Evolutionary conservation across 2,329 filamentous ascomycete species (phyloP).

Genomic region (Stylonectria norvegica): DNA sequence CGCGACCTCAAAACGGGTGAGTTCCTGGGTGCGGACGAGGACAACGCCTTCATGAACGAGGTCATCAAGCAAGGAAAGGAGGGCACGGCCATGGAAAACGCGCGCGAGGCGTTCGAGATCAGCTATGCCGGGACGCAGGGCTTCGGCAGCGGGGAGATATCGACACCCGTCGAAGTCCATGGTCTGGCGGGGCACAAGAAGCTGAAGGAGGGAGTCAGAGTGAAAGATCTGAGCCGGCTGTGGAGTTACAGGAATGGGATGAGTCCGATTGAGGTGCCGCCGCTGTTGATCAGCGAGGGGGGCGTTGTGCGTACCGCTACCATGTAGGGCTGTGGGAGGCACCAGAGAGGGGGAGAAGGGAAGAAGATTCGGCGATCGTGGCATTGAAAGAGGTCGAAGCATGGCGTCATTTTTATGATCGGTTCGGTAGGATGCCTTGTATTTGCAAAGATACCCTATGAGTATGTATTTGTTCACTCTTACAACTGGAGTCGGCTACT

Average conservation of each 20-base stretch:
- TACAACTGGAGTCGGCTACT: no score
- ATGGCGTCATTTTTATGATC: no score
- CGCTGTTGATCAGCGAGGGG: slow-evolving; percentile 33
- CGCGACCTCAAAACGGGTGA: slow-evolving; percentile 39
- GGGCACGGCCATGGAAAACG: slow-evolving; percentile 42
- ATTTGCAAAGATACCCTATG: no score
- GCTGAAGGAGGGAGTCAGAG: slow-evolving; percentile 41
- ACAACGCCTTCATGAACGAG: slow-evolving; percentile 61
- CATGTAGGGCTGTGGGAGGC: slow-evolving; percentile 27
- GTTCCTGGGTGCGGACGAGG: slow-evolving; percentile 42
- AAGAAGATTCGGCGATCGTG: background rate
- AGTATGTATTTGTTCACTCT: no score
- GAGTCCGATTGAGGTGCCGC: slow-evolving; percentile 45
- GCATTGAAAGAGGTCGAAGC: background rate
- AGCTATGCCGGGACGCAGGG: slow-evolving; percentile 43
- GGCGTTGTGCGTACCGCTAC: slow-evolving; percentile 39
- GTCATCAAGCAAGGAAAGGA: slow-evolving; percentile 45
- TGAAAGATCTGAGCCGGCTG: slow-evolving; percentile 59
- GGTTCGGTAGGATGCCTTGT: no score
- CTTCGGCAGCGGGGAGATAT: slow-evolving; percentile 35
- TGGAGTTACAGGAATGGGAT: slow-evolving; percentile 62
- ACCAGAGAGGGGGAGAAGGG: background rate
- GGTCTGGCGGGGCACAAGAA: slow-evolving; percentile 27
- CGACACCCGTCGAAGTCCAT: slow-evolving; percentile 38
- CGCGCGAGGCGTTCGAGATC: slow-evolving; percentile 46